phyloP scores from a whole-genome alignment of 306 rosid species.

The Lathyrus oleraceus region DNA sequence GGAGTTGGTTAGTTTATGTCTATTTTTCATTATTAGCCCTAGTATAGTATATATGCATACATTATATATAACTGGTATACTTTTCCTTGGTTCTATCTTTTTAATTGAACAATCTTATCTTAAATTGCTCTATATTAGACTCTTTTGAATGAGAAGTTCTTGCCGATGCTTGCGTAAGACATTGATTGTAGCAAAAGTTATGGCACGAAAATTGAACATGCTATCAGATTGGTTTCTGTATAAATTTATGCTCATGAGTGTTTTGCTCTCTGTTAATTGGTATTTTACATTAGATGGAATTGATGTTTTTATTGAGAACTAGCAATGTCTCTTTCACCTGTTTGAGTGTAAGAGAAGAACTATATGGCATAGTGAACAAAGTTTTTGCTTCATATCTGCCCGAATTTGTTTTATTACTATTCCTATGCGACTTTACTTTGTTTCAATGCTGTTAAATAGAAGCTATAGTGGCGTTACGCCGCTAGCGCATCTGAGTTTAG shows the following conservation, averaged over 20 bases:
- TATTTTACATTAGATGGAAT: neutral
- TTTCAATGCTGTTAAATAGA: too few species aligned
- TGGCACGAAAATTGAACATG: neutral
- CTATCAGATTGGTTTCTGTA: neutral
- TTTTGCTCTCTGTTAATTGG: neutral
- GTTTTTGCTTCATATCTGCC: neutral
- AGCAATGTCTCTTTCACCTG: slow-evolving; percentile 2
- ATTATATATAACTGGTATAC: neutral
- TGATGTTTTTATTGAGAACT: neutral
- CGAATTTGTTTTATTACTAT: neutral
- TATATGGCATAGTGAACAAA: neutral
- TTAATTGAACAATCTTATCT: slow-evolving; percentile 7
- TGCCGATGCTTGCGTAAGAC: neutral
- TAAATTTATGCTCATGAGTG: neutral
- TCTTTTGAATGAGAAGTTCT: neutral
- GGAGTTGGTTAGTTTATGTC: slow-evolving; percentile 7
- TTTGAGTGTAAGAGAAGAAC: neutral
- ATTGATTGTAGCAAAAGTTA: neutral
- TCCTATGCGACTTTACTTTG: neutral
- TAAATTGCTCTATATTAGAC: neutral
- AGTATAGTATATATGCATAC: neutral
- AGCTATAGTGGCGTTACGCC: too few species aligned
- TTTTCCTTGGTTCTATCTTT: neutral
- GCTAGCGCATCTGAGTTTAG: too few species aligned
- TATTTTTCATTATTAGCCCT: too few species aligned